Base-by-base conservation (phyloP, 2,329 filamentous ascomycete genomes). In the Penicillium sp. region DNA sequence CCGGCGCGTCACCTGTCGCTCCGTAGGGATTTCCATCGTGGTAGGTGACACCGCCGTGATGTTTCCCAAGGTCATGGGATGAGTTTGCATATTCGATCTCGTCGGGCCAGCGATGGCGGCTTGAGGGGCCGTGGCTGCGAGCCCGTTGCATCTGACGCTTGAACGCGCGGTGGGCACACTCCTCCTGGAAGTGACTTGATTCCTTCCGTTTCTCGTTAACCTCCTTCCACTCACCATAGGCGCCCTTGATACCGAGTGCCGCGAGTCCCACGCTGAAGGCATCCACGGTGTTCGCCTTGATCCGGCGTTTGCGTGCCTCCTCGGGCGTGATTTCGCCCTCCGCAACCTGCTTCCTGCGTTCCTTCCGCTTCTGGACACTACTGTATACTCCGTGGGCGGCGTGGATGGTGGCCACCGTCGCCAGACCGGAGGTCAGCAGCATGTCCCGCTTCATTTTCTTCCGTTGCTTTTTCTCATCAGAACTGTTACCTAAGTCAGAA, bases 401-500 rank as follows among this genome's bases (percentile, higher is more conserved):
- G 64, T 85, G 81, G 47, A 85, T 83, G 18, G 81, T 84, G 25
- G 82, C 82, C 43, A 85, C 76, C 41, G 79, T 81, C 38, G 82
- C 81, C 43, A 85, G 68, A 48, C 81, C 80, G 39, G 80, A 77
- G 50, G 80, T 83, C 48, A 84, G 60, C 56, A 83, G 63, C 71
- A 83, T 78, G 65, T 83, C 83, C 63, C 79, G 77, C 69, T 74
- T 74, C 69, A 83, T 74, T 59, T 83, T 82, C 65, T 81, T 84
- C 38, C 74, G 71, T 56, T 72, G 68, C 51, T 76, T 72, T 58
- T 82, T 79, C 68, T 85, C 80, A 58, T 81, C 80, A 55, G 74
- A 75, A 60, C 77, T 79, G 48, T 73, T 76, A 40, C 76, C 76
- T 46, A 77, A 68, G 65, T 71, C 68, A 68, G 70, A 72, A 59